These are phyloP conservation scores for Laetiporus sulphureus DNA, from an alignment of 1,284 basidiomycete species.

Conservation along the genomic window DNA sequence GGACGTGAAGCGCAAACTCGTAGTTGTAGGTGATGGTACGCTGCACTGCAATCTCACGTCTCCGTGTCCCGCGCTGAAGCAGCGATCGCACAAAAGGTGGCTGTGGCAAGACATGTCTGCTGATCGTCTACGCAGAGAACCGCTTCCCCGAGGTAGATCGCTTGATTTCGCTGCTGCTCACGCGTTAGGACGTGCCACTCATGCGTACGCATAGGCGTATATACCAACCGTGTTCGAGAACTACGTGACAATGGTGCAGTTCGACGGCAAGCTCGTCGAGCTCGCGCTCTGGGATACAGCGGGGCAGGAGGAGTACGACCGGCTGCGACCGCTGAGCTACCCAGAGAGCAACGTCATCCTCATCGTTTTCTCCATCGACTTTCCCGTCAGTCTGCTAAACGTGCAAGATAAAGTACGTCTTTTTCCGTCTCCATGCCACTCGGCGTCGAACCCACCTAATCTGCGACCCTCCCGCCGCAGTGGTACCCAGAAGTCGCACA, in stretches of 20 bases:
- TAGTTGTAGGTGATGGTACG: constrained; percentile 86
- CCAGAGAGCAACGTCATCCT: constrained; percentile 96
- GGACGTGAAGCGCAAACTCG: constrained; percentile 83
- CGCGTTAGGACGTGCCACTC: background rate
- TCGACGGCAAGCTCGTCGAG: constrained; percentile 82
- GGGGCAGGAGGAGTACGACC: constrained; percentile 82
- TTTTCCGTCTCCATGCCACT: background rate
- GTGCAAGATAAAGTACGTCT: constrained; percentile 82
- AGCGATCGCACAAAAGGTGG: constrained; percentile 41
- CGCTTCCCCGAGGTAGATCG: constrained; percentile 88
- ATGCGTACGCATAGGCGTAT: constrained; percentile 61
- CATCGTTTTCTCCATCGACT: constrained; percentile 96
- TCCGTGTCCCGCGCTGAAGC: constrained; percentile 3
- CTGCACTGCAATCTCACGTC: constrained; percentile 26
- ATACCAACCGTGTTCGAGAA: constrained; percentile 99
- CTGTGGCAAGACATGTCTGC: constrained; percentile 86
- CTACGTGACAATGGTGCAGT: constrained; percentile 86
- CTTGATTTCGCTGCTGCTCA: background rate
- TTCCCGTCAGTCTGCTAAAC: constrained; percentile 90
- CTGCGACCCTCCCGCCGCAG: constrained; percentile 32
- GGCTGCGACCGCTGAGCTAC: constrained; percentile 89
- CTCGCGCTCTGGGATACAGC: constrained; percentile 80
- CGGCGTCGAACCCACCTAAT: background rate
- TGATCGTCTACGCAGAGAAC: constrained; percentile 95
- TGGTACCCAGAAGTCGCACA: constrained; percentile 98